These are phyloP conservation scores for carrot (Daucus carota) DNA, from an alignment of 129 eudicot genomes.

Conservation along the genomic window DH1_v3.0 NC_030389.2:7485001-7485500, in stretches of 20 bases:
- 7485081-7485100: too few relatives aligned
- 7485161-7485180: too few relatives aligned
- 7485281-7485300: conserved; percentile 90
- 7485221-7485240: conserved; percentile 51
- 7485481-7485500: not conserved
- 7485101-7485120: too few relatives aligned
- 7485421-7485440: too few relatives aligned
- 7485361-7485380: conserved; percentile 97
- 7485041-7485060: not conserved
- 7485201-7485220: conserved; percentile 2
- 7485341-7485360: conserved; percentile 78
- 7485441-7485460: not conserved
- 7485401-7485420: not conserved
- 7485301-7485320: conserved; percentile 97
- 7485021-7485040: not conserved
- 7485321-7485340: conserved; percentile 91
- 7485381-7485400: conserved; percentile 31
- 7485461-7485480: not conserved
- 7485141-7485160: too few relatives aligned
- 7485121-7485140: too few relatives aligned
- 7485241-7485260: conserved; percentile 91
- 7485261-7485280: conserved; percentile 82
- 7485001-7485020: not conserved
- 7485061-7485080: too few relatives aligned
- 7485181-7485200: too few relatives aligned